Conservation (phyloP, 2,329 filamentous ascomycete species). For the Trichoderma lentiforme region DNA sequence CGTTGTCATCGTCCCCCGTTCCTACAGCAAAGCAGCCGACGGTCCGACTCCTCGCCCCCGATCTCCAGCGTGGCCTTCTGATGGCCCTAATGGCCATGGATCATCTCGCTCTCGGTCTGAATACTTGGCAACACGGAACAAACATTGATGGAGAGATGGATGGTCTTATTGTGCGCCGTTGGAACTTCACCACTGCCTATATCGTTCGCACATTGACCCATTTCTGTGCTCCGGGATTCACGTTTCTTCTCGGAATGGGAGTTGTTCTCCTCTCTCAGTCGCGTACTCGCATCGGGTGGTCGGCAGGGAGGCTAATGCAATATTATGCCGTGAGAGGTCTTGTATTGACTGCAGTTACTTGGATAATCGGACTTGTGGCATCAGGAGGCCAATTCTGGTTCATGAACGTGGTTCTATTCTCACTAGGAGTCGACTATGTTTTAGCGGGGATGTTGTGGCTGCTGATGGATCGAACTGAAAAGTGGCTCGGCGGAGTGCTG, state of each 20-base stretch:
- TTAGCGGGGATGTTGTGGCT: conserved; percentile 43
- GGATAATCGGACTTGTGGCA: conserved; percentile 32
- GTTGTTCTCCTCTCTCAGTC: conserved; percentile 45
- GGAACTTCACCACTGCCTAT: conserved; percentile 39
- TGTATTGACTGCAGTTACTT: conserved; percentile 35
- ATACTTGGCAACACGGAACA: conserved; percentile 41
- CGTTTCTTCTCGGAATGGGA: conserved; percentile 45
- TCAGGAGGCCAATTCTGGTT: conserved; percentile 39
- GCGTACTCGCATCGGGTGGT: conserved; percentile 40
- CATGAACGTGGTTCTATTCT: conserved; percentile 43
- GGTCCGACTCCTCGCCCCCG: conserved; percentile 40
- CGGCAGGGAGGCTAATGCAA: conserved; percentile 30
- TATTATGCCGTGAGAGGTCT: conserved; percentile 39
- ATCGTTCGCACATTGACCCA: conserved; percentile 42
- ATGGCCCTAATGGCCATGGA: conserved; percentile 46
- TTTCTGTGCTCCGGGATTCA: conserved; percentile 45
- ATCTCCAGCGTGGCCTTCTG: conserved; percentile 44
- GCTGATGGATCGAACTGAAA: conserved; percentile 34
- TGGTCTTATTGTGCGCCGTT: conserved; percentile 32
- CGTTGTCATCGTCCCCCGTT: background rate
- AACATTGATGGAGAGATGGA: conserved; percentile 36
- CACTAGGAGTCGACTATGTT: conserved; percentile 45
- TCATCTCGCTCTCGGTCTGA: conserved; percentile 39
- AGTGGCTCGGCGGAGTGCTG: conserved; percentile 28
- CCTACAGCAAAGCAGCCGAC: conserved; percentile 1